These are phyloP conservation scores for Cerioporus squamosus DNA, from an alignment of 1,284 basidiomycete species.

Conservation along the genomic window DNA sequence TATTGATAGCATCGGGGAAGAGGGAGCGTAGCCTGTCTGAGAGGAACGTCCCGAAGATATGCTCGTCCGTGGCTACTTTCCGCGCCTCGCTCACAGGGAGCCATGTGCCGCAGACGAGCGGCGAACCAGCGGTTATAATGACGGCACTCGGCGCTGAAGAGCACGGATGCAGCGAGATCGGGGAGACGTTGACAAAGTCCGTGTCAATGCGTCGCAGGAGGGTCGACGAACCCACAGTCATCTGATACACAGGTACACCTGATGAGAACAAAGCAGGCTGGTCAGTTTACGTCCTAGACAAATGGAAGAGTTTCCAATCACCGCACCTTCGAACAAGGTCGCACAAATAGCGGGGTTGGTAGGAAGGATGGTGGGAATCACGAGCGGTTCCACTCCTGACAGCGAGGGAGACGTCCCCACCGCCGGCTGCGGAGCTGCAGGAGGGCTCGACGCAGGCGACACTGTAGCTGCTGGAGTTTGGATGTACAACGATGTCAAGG, in stretches of 20 bases:
- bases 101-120: constrained; percentile 63
- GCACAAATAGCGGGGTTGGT: constrained; percentile 63
- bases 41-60: constrained; percentile 55
- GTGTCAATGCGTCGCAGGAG: constrained; percentile 73
- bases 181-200: constrained; percentile 71
- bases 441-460: constrained; percentile 3
- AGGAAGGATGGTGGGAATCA: constrained; percentile 64
- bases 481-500: constrained; percentile 27
- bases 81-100: constrained; percentile 63
- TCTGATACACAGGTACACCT: constrained; percentile 76
- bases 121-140: constrained; percentile 50
- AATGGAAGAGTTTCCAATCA: constrained; percentile 1
- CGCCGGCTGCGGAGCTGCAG: background rate
- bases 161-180: constrained; percentile 50
- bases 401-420: background rate
- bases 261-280: constrained; percentile 2
- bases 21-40: constrained; percentile 60
- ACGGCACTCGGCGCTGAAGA: constrained; percentile 45
- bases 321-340: constrained; percentile 68
- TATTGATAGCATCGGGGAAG: constrained; percentile 49
- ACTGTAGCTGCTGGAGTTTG: constrained; percentile 13
- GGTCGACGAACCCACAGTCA: constrained; percentile 52
- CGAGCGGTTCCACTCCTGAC: constrained; percentile 29
- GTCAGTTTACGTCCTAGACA: constrained; percentile 7
- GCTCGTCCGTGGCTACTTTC: constrained; percentile 48